Evolutionary conservation across 1,284 basidiomycete species (phyloP).

Genomic region (Ceratobasidium sp.): DNA sequence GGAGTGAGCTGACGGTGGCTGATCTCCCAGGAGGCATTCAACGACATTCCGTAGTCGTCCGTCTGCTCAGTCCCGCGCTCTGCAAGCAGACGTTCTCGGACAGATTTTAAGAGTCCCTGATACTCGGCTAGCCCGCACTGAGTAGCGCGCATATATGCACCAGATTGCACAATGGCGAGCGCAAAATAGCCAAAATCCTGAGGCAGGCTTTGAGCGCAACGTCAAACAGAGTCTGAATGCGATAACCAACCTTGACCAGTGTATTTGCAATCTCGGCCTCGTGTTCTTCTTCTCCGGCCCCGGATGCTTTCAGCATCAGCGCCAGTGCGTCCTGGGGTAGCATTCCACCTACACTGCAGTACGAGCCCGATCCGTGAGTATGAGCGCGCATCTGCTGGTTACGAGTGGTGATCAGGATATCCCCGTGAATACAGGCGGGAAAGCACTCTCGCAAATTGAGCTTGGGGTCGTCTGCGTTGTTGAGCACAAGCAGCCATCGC

Average conservation of each 20-base stretch:
- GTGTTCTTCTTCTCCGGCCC: neutral
- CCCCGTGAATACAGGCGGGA: constrained; percentile 10
- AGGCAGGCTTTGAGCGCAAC: too few species aligned
- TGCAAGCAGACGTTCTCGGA: neutral
- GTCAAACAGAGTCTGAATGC: too few species aligned
- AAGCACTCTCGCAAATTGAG: neutral
- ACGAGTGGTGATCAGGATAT: constrained; percentile 30
- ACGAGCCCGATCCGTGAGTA: neutral
- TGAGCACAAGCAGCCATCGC: too few species aligned
- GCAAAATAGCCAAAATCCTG: constrained; percentile 16
- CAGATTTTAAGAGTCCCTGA: neutral
- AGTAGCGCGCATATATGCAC: constrained; percentile 11
- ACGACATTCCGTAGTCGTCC: constrained; percentile 1
- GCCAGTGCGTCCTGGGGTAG: neutral
- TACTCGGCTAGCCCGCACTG: neutral
- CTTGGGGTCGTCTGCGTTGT: too few species aligned
- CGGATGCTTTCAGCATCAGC: neutral
- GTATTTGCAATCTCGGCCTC: neutral
- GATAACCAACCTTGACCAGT: neutral
- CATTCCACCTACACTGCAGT: neutral
- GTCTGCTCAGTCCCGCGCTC: neutral
- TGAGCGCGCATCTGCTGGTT: neutral
- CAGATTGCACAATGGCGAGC: constrained; percentile 12
- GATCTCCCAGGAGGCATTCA: constrained; percentile 1
- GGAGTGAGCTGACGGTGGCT: neutral